These are phyloP conservation scores for Fusarium domesticum DNA, from an alignment of 2,329 filamentous ascomycete species.

Conservation along the genomic window DNA sequence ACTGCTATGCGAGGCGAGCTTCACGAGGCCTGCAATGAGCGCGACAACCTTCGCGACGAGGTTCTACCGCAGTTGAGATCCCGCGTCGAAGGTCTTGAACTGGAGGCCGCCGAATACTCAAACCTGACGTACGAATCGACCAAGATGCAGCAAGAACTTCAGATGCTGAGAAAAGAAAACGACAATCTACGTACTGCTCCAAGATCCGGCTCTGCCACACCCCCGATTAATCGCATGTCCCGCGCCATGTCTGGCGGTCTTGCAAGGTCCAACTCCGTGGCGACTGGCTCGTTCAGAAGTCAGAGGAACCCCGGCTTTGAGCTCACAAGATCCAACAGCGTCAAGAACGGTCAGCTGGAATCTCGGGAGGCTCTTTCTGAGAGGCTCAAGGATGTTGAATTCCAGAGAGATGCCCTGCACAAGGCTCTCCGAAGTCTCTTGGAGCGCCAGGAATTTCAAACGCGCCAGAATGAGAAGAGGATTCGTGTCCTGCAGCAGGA, in stretches of 20 bases:
- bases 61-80: slow-evolving; percentile 75
- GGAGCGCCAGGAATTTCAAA: slow-evolving; percentile 80
- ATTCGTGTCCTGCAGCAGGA: slow-evolving; percentile 75
- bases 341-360: slow-evolving; percentile 51
- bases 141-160: slow-evolving; percentile 83
- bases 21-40: slow-evolving; percentile 77
- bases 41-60: slow-evolving; percentile 88
- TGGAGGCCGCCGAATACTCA: slow-evolving; percentile 68
- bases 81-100: slow-evolving; percentile 74
- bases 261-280: slow-evolving; percentile 65
- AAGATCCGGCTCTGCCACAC: slow-evolving; percentile 20
- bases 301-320: slow-evolving; percentile 37
- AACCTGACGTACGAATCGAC: slow-evolving; percentile 75
- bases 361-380: slow-evolving; percentile 70
- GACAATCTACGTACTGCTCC: slow-evolving; percentile 50
- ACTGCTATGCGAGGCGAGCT: slow-evolving; percentile 80
- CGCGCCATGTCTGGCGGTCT: slow-evolving; percentile 46
- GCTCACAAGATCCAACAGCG: slow-evolving; percentile 59
- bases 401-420: slow-evolving; percentile 90
- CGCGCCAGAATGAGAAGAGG: slow-evolving; percentile 77
- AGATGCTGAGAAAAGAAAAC: slow-evolving; percentile 66
- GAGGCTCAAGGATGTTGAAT: slow-evolving; percentile 85
- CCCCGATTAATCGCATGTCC: slow-evolving; percentile 27
- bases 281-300: slow-evolving; percentile 48
- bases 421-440: slow-evolving; percentile 80